Percentiles rank a stretch among this genome's conserved stretches.
Conservation (phyloP, 805 yeast genomes). For the Myxozyma nipponensis region DNA sequence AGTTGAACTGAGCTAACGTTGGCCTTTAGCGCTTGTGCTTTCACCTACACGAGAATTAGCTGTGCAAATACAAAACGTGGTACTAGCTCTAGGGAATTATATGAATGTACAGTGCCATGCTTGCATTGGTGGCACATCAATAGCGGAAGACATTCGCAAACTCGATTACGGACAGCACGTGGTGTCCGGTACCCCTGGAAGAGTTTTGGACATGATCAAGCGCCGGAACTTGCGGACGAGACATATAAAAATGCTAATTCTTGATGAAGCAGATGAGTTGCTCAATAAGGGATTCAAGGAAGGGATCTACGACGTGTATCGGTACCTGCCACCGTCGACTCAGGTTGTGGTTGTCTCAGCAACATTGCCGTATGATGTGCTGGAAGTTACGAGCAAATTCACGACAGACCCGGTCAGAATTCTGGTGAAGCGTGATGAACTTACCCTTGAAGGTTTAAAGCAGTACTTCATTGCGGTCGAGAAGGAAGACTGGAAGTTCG, state of each 20-base stretch:
- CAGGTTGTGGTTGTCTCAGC: conserved; percentile 96
- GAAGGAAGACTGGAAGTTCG: conserved; percentile 91
- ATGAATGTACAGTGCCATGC: conserved; percentile 92
- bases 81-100: conserved; percentile 82
- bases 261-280: conserved; percentile 99
- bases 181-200: conserved; percentile 97
- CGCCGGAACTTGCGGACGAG: conserved; percentile 79
- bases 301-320: conserved; percentile 91
- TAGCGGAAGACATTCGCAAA: conserved; percentile 82
- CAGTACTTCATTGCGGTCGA: conserved; percentile 90
- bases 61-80: conserved; percentile 90
- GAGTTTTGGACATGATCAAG: conserved; percentile 94
- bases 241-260: conserved; percentile 84
- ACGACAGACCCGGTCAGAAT: conserved; percentile 94
- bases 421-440: conserved; percentile 90
- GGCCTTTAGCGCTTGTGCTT: conserved; percentile 77
- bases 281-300: conserved; percentile 89
- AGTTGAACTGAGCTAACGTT: conserved; percentile 49
- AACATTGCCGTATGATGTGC: conserved; percentile 88
- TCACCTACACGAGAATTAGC: conserved; percentile 99
- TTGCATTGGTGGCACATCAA: conserved; percentile 93
- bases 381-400: conserved; percentile 86
- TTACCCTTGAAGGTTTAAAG: conserved; percentile 91
- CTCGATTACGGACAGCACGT: conserved; percentile 84
- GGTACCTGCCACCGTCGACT: conserved; percentile 77